Conservation (phyloP, 2,329 filamentous ascomycete species). For the Claviceps monticola region DNA sequence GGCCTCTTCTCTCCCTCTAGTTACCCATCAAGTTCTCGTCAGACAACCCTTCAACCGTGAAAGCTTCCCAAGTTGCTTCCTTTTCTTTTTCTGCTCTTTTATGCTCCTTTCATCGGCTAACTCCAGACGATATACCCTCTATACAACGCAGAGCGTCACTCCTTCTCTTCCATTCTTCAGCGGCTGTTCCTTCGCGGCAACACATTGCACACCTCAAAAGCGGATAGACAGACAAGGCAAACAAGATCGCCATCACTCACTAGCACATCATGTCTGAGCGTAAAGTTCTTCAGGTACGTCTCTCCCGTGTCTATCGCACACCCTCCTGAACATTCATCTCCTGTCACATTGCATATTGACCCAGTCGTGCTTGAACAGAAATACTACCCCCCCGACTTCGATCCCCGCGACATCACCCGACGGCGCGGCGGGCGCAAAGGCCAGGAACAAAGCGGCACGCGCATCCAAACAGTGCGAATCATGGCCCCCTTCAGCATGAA, state of each 20-base stretch:
- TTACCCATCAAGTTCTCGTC: background rate
- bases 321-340: too few relatives aligned
- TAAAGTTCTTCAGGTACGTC: constrained; percentile 48
- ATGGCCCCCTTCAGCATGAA: constrained; percentile 44
- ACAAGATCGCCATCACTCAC: background rate
- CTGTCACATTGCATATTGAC: background rate
- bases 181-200: background rate
- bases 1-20: background rate
- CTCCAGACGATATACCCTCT: background rate
- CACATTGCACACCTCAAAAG: background rate
- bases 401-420: constrained; percentile 66
- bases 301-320: background rate
- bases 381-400: constrained; percentile 69
- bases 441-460: constrained; percentile 47
- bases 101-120: background rate
- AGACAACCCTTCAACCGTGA: background rate
- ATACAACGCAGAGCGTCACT: background rate
- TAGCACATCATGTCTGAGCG: constrained; percentile 61
- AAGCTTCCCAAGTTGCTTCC: background rate
- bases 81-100: background rate
- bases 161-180: background rate
- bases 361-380: constrained; percentile 19
- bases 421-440: constrained; percentile 38
- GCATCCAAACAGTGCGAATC: constrained; percentile 72
- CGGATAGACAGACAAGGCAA: background rate